These are phyloP conservation scores for Climacium dendroides DNA, from an alignment of 225 moss, liverwort and hornwort species.

Conservation along the genomic window DNA sequence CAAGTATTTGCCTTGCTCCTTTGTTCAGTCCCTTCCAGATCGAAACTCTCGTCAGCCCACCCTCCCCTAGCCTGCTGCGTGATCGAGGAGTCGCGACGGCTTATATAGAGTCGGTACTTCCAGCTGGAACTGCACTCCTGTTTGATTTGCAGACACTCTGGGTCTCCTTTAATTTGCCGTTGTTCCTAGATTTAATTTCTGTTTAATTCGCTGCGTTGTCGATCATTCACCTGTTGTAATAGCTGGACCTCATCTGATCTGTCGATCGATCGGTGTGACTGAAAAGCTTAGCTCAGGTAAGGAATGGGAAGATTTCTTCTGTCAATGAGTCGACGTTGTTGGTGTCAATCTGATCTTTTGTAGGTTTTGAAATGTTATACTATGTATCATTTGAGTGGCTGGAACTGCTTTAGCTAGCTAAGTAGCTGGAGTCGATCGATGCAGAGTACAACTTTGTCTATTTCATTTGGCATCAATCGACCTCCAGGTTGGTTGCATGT, in stretches of 20 bases:
- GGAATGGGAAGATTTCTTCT: background rate
- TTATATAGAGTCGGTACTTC: background rate
- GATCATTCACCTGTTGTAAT: background rate
- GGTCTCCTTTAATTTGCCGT: no score
- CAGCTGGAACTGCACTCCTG: background rate
- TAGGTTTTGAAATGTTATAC: background rate
- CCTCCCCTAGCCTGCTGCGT: no score
- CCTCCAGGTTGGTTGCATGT: background rate
- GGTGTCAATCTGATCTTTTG: background rate
- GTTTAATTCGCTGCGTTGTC: background rate
- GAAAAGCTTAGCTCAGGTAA: background rate
- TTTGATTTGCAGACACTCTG: background rate
- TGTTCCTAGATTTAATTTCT: background rate
- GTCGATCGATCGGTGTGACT: background rate
- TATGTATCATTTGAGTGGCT: background rate
- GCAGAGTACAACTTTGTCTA: background rate
- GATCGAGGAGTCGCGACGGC: no score
- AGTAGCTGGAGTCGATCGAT: background rate
- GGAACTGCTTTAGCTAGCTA: no score
- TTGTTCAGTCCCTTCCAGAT: background rate
- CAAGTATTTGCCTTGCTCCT: background rate
- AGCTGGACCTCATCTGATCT: background rate
- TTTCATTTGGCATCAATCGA: background rate
- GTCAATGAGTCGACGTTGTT: background rate
- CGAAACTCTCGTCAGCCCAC: no score